Base-by-base conservation (phyloP, 1,284 basidiomycete species). In the Ganoderma multipileum region DNA sequence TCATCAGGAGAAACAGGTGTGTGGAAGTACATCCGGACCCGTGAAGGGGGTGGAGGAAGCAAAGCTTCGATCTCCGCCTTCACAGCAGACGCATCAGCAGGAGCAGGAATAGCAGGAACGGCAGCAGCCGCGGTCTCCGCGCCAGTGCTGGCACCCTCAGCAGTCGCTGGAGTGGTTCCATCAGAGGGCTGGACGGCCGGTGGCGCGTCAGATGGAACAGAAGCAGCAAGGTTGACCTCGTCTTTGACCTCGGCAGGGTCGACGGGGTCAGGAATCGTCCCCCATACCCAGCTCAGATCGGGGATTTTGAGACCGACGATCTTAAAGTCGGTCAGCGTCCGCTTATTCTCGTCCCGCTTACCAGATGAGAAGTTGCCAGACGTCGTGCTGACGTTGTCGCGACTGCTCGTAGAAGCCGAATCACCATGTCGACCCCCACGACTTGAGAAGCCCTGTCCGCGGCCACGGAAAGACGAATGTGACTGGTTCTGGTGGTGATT, bases 261-360 rank as follows among this genome's bases (percentile, higher is more conserved):
- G 30, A 65, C 55, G 65, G 68, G 41, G 61, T 81, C 71, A 54
- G 79, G 78, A 64, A 87, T 75, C 65, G 81, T 73, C 71, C 92
- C 92, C 93, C 93, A 94, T 61, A 83, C 84, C 93, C 93, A 95
- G 75, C 80, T 82, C 68, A 94, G 81, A 72, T 90, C 89, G 74
- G 83, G 85, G 74, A 97, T 91, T 79, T 94, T 90, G 75, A 98
- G 86, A 30, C 93, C 95, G 75, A 96, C 86, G 78, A 98, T 96
- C 81, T 97, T 94, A 88, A 98, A 98, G 83, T 98, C 96, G 59
- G 96, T 97, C 77, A 98, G 89, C 42, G 95, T 97, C 69, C 94
- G 89, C 75, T 91, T 83, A 80, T 93, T 88, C 83, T 93, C 88
- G 80, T 95, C 90, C 80, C 91, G 91, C 86, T 92, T 93, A 85